These are phyloP conservation scores for Kodamaea jinghongensis DNA, from an alignment of 805 yeast genomes.

Conservation along the genomic window DNA sequence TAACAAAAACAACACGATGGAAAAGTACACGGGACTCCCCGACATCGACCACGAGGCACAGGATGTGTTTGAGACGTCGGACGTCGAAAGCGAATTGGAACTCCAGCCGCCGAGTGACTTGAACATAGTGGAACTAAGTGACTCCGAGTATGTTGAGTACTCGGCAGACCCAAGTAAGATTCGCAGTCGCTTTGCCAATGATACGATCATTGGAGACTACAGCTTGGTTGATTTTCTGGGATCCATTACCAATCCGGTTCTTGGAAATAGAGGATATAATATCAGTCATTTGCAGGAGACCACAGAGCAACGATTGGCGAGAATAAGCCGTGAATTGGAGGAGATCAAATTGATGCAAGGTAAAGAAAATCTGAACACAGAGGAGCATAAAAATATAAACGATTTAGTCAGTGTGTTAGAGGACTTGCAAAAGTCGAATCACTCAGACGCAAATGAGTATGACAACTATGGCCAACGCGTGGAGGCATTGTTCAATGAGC, in stretches of 20 bases:
- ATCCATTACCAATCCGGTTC: constrained; percentile 16
- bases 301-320: constrained; percentile 32
- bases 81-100: constrained; percentile 33
- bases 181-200: constrained; percentile 20
- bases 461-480: background rate
- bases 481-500: constrained; percentile 5
- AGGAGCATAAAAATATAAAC: background rate
- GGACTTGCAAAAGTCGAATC: constrained; percentile 1
- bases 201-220: constrained; percentile 19
- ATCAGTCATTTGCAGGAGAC: constrained; percentile 31
- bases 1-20: constrained; percentile 10
- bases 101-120: constrained; percentile 2
- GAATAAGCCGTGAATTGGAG: constrained; percentile 39
- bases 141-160: constrained; percentile 1
- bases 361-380: background rate
- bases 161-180: constrained; percentile 1
- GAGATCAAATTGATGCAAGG: constrained; percentile 25
- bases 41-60: constrained; percentile 19
- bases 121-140: background rate
- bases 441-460: background rate
- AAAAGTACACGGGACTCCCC: constrained; percentile 15
- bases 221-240: constrained; percentile 41
- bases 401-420: constrained; percentile 3
- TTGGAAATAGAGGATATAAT: constrained; percentile 24
- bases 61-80: constrained; percentile 49